Percentiles rank a stretch among this genome's conserved stretches.
Conservation (phyloP, 345 rosid species). For the Moricandia moricandioides region DNA sequence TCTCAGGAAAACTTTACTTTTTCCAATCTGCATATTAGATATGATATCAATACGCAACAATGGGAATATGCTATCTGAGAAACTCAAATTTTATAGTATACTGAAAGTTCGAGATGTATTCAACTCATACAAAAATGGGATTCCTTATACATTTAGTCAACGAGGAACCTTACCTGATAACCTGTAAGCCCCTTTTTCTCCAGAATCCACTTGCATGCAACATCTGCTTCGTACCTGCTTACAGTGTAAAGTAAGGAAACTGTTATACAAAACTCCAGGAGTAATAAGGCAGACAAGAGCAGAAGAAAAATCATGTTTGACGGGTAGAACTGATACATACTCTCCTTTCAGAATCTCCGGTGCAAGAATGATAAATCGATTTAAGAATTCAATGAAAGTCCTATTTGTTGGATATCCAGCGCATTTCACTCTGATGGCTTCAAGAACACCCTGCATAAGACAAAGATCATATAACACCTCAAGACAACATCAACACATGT, state of each 20-base stretch:
- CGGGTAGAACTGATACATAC: conserved; percentile 47
- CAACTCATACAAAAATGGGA: conserved; percentile 5
- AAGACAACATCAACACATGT: conserved; percentile 12
- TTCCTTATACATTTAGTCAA: conserved; percentile 3
- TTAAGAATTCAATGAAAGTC: conserved; percentile 66
- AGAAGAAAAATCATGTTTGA: conserved; percentile 10
- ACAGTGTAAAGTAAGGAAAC: conserved; percentile 23
- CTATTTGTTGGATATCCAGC: conserved; percentile 77
- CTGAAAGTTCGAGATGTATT: neutral
- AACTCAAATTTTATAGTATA: conserved; percentile 9
- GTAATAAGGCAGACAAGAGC: conserved; percentile 23
- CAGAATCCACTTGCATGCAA: conserved; percentile 72
- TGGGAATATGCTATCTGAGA: conserved; percentile 11
- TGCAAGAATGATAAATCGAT: conserved; percentile 61
- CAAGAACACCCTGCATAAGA: conserved; percentile 83
- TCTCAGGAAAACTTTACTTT: conserved; percentile 68
- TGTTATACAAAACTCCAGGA: conserved; percentile 19
- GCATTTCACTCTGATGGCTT: conserved; percentile 88
- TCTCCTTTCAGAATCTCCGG: conserved; percentile 53
- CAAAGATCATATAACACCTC: conserved; percentile 23
- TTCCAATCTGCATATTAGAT: conserved; percentile 63
- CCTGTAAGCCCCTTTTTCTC: conserved; percentile 62
- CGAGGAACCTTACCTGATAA: conserved; percentile 56
- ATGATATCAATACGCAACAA: conserved; percentile 8
- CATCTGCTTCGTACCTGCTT: conserved; percentile 63